These are phyloP conservation scores for Sporothrix schenckii DNA, from an alignment of 2,329 filamentous ascomycete genomes.

Conservation along the genomic window DNA sequence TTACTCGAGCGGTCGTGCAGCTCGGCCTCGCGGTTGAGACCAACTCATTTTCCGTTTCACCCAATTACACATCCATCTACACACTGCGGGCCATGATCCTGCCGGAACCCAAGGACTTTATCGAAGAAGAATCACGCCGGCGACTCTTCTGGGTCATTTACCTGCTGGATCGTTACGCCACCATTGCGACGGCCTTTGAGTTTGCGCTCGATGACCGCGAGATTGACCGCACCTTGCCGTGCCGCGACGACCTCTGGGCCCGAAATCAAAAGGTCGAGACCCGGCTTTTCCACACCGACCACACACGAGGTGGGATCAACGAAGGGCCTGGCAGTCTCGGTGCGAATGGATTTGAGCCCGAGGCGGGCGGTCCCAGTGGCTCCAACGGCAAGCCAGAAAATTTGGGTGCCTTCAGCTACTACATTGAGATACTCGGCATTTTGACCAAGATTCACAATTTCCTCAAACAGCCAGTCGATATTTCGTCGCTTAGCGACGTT, in stretches of 20 bases:
- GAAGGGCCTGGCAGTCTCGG: conserved; percentile 32
- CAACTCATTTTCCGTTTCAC: conserved; percentile 76
- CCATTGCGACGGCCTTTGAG: conserved; percentile 87
- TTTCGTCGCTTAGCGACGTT: conserved; percentile 79
- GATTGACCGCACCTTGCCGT: conserved; percentile 83
- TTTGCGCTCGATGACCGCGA: conserved; percentile 88
- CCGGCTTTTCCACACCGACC: conserved; percentile 70
- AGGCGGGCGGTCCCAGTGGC: conserved; percentile 17
- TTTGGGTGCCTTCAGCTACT: conserved; percentile 84
- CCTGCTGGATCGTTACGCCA: conserved; percentile 84
- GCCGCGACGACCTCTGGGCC: conserved; percentile 82
- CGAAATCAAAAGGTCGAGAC: conserved; percentile 85
- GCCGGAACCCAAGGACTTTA: conserved; percentile 79
- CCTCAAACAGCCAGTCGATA: conserved; percentile 85
- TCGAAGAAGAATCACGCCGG: conserved; percentile 84
- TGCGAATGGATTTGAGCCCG: conserved; percentile 31
- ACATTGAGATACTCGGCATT: conserved; percentile 86
- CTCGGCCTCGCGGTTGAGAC: conserved; percentile 82
- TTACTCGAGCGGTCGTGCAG: conserved; percentile 86
- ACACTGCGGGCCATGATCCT: conserved; percentile 83
- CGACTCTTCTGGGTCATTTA: conserved; percentile 95
- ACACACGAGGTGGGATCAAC: conserved; percentile 39
- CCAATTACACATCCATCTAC: conserved; percentile 82
- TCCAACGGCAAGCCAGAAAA: conserved; percentile 64
- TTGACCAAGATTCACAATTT: conserved; percentile 87